phyloP scores from a whole-genome alignment of 257 asterid genomes.

The Fraxinus cuspidata region DNA sequence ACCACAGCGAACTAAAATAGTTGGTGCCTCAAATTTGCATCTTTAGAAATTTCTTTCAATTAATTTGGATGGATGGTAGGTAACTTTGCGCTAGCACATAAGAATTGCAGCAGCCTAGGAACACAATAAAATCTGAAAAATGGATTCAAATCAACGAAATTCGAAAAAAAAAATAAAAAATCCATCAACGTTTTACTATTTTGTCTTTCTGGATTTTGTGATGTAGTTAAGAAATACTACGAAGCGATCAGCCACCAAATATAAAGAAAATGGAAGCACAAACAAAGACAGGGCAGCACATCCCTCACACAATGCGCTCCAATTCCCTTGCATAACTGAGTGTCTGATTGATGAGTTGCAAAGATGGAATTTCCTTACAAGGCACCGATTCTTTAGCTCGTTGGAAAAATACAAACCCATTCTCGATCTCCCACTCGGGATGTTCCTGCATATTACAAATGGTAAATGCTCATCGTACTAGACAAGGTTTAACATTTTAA shows the following conservation, averaged over 20 bases:
- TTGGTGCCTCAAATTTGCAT: too few species aligned
- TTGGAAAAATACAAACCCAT: slow-evolving; percentile 42
- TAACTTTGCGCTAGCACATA: too few species aligned
- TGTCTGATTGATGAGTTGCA: slow-evolving; percentile 63
- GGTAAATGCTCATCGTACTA: background rate
- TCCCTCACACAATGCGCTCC: slow-evolving; percentile 53
- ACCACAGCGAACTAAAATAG: too few species aligned
- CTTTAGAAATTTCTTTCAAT: too few species aligned
- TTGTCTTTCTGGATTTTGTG: background rate
- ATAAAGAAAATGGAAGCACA: background rate
- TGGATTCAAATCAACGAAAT: background rate
- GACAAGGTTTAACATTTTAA: background rate
- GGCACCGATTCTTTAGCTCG: slow-evolving; percentile 48
- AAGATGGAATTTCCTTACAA: slow-evolving; percentile 60
- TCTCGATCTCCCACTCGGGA: slow-evolving; percentile 54
- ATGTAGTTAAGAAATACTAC: background rate
- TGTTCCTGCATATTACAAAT: slow-evolving; percentile 45
- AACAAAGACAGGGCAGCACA: background rate
- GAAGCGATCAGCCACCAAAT: background rate
- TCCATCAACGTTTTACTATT: background rate
- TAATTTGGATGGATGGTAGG: too few species aligned
- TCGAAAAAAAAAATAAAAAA: background rate
- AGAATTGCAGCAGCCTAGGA: too few species aligned
- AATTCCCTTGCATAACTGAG: slow-evolving; percentile 60
- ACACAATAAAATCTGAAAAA: background rate